These are phyloP conservation scores for Aureobasidium sp. DNA, from an alignment of 2,329 filamentous ascomycete genomes.

Conservation along the genomic window DNA sequence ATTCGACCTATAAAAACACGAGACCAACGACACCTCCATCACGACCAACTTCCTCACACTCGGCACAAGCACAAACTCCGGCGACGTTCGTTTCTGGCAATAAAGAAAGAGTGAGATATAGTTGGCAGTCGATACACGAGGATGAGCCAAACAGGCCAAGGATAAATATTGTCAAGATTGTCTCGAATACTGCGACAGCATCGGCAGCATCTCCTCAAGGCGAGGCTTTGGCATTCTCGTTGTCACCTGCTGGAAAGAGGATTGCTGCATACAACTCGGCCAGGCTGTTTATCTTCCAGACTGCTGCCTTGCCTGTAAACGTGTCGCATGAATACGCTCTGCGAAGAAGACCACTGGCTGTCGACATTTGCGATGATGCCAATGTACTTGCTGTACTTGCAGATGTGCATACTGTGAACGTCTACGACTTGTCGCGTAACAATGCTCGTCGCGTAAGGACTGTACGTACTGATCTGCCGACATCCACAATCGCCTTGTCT, in stretches of 20 bases:
- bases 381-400: conserved; percentile 80
- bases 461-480: conserved; percentile 80
- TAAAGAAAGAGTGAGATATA: conserved; percentile 38
- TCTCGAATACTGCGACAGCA: conserved; percentile 86
- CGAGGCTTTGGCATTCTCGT: conserved; percentile 86
- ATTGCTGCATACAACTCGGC: conserved; percentile 88
- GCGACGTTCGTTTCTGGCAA: conserved; percentile 26
- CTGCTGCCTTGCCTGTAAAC: conserved; percentile 63
- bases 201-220: conserved; percentile 64
- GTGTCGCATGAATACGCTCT: conserved; percentile 82
- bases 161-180: conserved; percentile 72
- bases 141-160: conserved; percentile 40
- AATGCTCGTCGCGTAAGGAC: conserved; percentile 74
- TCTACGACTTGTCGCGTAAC: conserved; percentile 74
- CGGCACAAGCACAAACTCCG: conserved; percentile 21
- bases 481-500: conserved; percentile 82
- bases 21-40: conserved; percentile 22
- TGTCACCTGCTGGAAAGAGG: conserved; percentile 79
- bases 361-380: conserved; percentile 82
- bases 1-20: conserved; percentile 9
- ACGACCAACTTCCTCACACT: conserved; percentile 20
- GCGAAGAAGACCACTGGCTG: conserved; percentile 76
- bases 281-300: conserved; percentile 81
- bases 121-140: conserved; percentile 41
- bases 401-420: conserved; percentile 83